A percentile compares a stretch with the other conserved stretches of the same genome.
Conservation (phyloP, 495 filamentous ascomycete species). For the Ramalina intermedia region DNA sequence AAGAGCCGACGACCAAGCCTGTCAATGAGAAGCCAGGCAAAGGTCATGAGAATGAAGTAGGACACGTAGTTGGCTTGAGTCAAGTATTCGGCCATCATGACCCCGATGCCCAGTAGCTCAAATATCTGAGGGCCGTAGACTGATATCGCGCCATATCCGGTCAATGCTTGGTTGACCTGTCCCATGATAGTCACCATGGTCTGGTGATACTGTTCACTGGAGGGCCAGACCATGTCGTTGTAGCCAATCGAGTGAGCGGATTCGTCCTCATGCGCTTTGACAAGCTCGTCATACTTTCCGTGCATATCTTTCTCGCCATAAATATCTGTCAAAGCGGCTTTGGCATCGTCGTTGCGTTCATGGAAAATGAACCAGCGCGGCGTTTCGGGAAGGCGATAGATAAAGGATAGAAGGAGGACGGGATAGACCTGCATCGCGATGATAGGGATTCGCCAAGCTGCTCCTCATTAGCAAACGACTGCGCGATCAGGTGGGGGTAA, state of each 20-base stretch:
- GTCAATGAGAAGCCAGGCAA: constrained; percentile 39
- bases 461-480: not conserved
- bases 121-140: constrained; percentile 48
- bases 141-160: constrained; percentile 39
- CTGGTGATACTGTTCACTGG: constrained; percentile 34
- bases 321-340: constrained; percentile 25
- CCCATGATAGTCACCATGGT: constrained; percentile 42
- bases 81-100: constrained; percentile 29
- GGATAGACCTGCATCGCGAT: constrained; percentile 46
- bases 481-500: not conserved
- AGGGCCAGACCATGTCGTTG: constrained; percentile 31
- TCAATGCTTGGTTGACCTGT: constrained; percentile 42
- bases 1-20: constrained; percentile 35
- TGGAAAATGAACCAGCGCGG: constrained; percentile 38
- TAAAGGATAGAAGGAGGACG: constrained; percentile 29
- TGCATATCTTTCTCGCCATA: constrained; percentile 32
- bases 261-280: constrained; percentile 33
- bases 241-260: constrained; percentile 27
- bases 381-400: constrained; percentile 36
- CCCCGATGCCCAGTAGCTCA: constrained; percentile 35
- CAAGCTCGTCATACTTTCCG: constrained; percentile 30
- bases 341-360: constrained; percentile 28
- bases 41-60: constrained; percentile 40
- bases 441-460: constrained; percentile 45
- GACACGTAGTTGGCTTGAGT: constrained; percentile 40